Evolutionary conservation across 1,139 yeast species (phyloP).

Genomic region (Pichia sp.): DNA sequence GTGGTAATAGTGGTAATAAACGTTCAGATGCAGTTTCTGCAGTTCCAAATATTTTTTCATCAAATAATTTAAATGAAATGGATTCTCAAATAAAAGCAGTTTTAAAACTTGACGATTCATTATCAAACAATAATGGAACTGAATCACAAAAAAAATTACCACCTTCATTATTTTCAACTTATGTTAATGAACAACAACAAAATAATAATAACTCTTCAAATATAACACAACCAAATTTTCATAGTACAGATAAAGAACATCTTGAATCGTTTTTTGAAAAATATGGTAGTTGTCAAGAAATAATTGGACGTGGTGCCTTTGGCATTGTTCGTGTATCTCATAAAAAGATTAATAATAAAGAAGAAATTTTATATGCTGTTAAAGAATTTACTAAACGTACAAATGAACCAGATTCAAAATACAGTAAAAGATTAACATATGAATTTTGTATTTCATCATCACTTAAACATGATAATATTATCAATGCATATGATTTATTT

Average conservation of each 20-base stretch:
- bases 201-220: background rate
- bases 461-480: constrained; percentile 71
- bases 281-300: constrained; percentile 75
- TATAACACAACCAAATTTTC: constrained; percentile 6
- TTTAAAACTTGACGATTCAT: constrained; percentile 1
- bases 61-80: constrained; percentile 24
- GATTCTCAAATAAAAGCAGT: constrained; percentile 25
- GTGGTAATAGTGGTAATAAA: constrained; percentile 70
- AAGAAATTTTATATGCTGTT: constrained; percentile 66
- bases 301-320: constrained; percentile 80
- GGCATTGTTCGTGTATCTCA: constrained; percentile 77
- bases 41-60: constrained; percentile 60
- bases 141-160: constrained; percentile 33
- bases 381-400: constrained; percentile 65
- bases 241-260: background rate
- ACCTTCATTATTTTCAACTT: constrained; percentile 77
- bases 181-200: constrained; percentile 15
- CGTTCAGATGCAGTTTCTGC: constrained; percentile 81
- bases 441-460: constrained; percentile 86
- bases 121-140: background rate
- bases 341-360: constrained; percentile 36
- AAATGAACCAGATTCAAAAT: constrained; percentile 51
- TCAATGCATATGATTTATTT: constrained; percentile 77
- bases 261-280: constrained; percentile 47
- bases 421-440: constrained; percentile 67